Conservation (phyloP, 2,329 filamentous ascomycete genomes). For the Ophiostoma pallidulum region DNA sequence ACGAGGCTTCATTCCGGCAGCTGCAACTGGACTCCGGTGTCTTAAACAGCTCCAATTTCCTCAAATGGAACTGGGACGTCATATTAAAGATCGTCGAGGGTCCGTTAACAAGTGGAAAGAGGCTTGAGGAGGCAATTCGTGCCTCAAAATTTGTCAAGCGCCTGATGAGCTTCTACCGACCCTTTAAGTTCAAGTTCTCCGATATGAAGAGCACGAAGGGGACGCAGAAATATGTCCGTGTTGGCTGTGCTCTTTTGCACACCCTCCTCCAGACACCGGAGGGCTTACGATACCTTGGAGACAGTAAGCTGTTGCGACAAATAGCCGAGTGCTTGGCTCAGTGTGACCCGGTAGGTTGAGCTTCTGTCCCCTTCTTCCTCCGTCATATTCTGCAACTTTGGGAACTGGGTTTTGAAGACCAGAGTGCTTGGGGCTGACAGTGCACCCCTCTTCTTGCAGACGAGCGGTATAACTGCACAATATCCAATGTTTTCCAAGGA, state of each 20-base stretch:
- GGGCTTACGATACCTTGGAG: slow-evolving; percentile 73
- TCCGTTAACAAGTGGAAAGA: slow-evolving; percentile 79
- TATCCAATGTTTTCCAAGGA: slow-evolving; percentile 83
- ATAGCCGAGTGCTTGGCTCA: slow-evolving; percentile 94
- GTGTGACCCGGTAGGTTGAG: slow-evolving; percentile 71
- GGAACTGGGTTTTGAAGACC: no score
- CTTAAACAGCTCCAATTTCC: slow-evolving; percentile 77
- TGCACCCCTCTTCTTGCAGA: slow-evolving; percentile 31
- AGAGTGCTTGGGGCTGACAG: no score
- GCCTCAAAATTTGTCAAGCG: slow-evolving; percentile 95
- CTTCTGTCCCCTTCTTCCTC: background rate
- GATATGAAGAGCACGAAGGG: slow-evolving; percentile 83
- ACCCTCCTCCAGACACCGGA: slow-evolving; percentile 78
- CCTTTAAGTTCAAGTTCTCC: slow-evolving; percentile 93
- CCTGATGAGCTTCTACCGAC: slow-evolving; percentile 86
- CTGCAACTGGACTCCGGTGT: slow-evolving; percentile 71
- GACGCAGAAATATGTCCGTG: slow-evolving; percentile 87
- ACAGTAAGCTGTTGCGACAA: slow-evolving; percentile 88
- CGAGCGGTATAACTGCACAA: slow-evolving; percentile 66
- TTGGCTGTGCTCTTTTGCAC: slow-evolving; percentile 80
- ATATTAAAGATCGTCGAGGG: slow-evolving; percentile 88
- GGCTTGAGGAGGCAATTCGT: slow-evolving; percentile 87
- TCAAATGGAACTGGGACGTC: slow-evolving; percentile 96
- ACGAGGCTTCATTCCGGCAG: slow-evolving; percentile 56
- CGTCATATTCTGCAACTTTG: no score